Base-by-base conservation (phyloP, 495 filamentous ascomycete species). In the Umbilicaria muhlenbergii region DNA sequence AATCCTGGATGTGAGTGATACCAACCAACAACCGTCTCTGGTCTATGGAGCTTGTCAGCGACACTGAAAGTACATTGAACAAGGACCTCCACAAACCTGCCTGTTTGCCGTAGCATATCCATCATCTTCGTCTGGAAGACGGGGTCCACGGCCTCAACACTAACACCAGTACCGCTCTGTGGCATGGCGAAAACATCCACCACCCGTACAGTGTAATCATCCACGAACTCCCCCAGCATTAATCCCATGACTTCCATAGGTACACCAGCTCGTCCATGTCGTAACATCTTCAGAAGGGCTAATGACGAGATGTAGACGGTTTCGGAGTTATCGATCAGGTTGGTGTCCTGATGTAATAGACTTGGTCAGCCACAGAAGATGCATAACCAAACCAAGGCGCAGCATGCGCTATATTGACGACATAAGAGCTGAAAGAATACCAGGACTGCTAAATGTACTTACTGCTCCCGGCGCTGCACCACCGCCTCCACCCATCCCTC, bases 121-220 rank as follows among this genome's bases (percentile, higher is more conserved):
- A 98, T 96, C 91, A 98, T 98, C 70, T 94, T 96, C 50, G 82
- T 92, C 68, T 98, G 91, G 61, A 98, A 98, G 12, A 96, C 92
- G 18, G 86, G 83, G 60, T 98, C 91, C 48, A 98, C 92, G 38
- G 91, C 91, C 60, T 98, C 91, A 50, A 98, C 91, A 65, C 86
- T 93, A 53, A 98, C 91, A 54, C 91, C 91, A 10, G 91, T 98
- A 61, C 91, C 91, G 49, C 86, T 94, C 60, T 98, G 91, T n/a
- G 91, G 91, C 91, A 98, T 98, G 37, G 91, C 91, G 62, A 98
- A 98, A 6, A 96, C 91, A 67, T 98, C 91, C 32, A 93, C 85
- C 15, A 98, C 91, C 39, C 89, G 79, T 39, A 98, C 91, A 49
- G 91, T 98, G 59, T 94, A 98, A 68, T 96, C 91, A 62, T 98